These are phyloP conservation scores for Neofusicoccum ribis DNA, from an alignment of 2,329 filamentous ascomycete genomes.

Conservation along the genomic window DNA sequence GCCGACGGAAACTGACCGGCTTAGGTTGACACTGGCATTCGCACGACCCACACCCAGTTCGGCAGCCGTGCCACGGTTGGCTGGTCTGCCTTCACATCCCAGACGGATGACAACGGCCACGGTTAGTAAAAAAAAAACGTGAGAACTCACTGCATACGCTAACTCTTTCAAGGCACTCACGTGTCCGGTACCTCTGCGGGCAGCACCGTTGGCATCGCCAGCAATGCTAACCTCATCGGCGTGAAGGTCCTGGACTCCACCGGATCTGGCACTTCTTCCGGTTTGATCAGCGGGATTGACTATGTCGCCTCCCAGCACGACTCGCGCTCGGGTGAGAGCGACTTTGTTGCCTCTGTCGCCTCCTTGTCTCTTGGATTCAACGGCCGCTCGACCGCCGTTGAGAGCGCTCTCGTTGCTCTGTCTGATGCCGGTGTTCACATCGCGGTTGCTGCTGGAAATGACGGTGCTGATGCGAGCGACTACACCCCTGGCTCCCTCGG, in stretches of 20 bases:
- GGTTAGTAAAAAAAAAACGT: conserved; percentile 33
- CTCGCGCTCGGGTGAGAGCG: conserved; percentile 36
- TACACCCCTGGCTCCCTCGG: conserved; percentile 32
- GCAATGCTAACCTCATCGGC: conserved; percentile 36
- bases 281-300: conserved; percentile 40
- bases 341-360: conserved; percentile 31
- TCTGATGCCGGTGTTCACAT: conserved; percentile 15
- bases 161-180: conserved; percentile 32
- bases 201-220: conserved; percentile 36
- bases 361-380: conserved; percentile 42
- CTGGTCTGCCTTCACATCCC: conserved; percentile 35
- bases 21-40: conserved; percentile 18
- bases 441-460: conserved; percentile 38
- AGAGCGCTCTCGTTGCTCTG: conserved; percentile 15
- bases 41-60: conserved; percentile 28
- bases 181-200: conserved; percentile 37
- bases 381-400: conserved; percentile 23
- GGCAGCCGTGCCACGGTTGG: conserved; percentile 33
- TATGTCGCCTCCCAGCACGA: conserved; percentile 36
- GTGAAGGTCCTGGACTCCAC: conserved; percentile 38
- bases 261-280: conserved; percentile 33
- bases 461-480: conserved; percentile 27
- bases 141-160: neutral
- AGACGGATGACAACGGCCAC: conserved; percentile 42
- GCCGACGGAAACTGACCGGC: neutral